A percentile compares a stretch with the other conserved stretches of the same genome.
Evolutionary conservation across 1,139 yeast genomes (phyloP).

Genomic region (Yamadazyma diddensiae): DNA sequence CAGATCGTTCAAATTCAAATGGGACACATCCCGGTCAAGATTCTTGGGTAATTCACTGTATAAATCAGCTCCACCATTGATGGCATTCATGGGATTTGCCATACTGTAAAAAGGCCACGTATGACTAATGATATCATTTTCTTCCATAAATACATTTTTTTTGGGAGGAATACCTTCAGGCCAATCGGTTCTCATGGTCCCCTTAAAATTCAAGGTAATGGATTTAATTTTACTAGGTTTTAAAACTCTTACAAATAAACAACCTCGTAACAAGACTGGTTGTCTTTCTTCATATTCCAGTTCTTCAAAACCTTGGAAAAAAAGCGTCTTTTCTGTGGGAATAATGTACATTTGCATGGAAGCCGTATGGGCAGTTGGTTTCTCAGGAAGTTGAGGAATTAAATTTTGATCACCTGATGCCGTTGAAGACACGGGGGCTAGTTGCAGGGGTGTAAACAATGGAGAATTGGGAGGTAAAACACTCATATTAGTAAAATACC

Average conservation of each 20-base stretch:
- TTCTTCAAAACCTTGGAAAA: slow-evolving; percentile 75
- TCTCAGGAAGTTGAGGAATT: slow-evolving; percentile 47
- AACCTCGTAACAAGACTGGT: slow-evolving; percentile 83
- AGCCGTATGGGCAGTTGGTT: slow-evolving; percentile 45
- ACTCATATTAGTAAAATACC: slow-evolving; percentile 4
- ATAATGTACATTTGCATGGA: slow-evolving; percentile 53
- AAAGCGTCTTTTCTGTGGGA: slow-evolving; percentile 77
- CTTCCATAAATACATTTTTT: slow-evolving; percentile 60
- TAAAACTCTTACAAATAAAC: slow-evolving; percentile 64
- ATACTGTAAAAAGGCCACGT: slow-evolving; percentile 86
- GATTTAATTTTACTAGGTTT: slow-evolving; percentile 76
- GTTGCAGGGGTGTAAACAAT: slow-evolving; percentile 31
- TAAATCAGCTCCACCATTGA: slow-evolving; percentile 58
- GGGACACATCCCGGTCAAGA: slow-evolving; percentile 28
- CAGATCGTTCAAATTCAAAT: slow-evolving; percentile 29
- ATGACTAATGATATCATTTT: slow-evolving; percentile 67
- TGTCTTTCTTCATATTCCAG: slow-evolving; percentile 66
- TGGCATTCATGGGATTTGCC: slow-evolving; percentile 23
- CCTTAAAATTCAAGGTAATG: slow-evolving; percentile 66
- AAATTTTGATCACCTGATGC: slow-evolving; percentile 14
- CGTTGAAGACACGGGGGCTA: slow-evolving; percentile 18
- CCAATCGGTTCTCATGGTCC: slow-evolving; percentile 87
- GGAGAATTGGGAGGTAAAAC: slow-evolving; percentile 24
- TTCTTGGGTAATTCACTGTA: slow-evolving; percentile 33
- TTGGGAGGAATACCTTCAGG: slow-evolving; percentile 98